A percentile compares a stretch with the other conserved stretches of the same genome.
Evolutionary conservation across 2,329 filamentous ascomycete genomes (phyloP).

Genomic region (Ceratocystis destructans): DNA sequence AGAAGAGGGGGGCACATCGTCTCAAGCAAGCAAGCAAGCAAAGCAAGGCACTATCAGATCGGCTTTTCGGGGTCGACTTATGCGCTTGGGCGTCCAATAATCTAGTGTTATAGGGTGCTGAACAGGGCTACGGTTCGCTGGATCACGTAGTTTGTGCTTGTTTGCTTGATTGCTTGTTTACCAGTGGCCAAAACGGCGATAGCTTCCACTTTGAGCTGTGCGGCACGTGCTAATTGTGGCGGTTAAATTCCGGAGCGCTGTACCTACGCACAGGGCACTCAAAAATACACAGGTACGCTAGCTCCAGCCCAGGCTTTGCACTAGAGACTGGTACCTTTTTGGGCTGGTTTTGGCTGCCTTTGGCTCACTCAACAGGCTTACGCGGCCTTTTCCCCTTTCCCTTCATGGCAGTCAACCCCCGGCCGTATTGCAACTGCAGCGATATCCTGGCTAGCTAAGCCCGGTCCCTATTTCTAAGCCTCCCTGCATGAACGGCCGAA

Average conservation of each 20-base stretch:
- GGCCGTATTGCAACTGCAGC: neutral
- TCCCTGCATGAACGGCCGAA: neutral
- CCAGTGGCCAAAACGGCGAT: neutral
- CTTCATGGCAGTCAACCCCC: neutral
- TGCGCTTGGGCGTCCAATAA: neutral
- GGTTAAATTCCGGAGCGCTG: neutral
- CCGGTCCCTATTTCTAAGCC: constrained; percentile 6
- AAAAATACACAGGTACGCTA: neutral
- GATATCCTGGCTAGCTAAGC: constrained; percentile 4
- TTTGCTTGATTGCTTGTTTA: constrained; percentile 1
- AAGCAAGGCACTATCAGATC: neutral
- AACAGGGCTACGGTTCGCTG: neutral
- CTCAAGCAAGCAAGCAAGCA: too few relatives aligned
- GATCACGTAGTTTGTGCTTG: neutral
- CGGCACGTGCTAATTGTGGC: neutral
- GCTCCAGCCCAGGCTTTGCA: neutral
- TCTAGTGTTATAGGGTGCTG: neutral
- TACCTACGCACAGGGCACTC: neutral
- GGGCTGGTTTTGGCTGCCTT: neutral
- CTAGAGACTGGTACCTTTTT: neutral
- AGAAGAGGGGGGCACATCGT: neutral
- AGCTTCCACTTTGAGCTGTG: neutral
- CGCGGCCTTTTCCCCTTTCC: constrained; percentile 18
- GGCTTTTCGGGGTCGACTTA: neutral
- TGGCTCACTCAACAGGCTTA: constrained; percentile 13